phyloP scores from a whole-genome alignment of 2,329 filamentous ascomycete species.

The Alternaria gansuensis region DNA sequence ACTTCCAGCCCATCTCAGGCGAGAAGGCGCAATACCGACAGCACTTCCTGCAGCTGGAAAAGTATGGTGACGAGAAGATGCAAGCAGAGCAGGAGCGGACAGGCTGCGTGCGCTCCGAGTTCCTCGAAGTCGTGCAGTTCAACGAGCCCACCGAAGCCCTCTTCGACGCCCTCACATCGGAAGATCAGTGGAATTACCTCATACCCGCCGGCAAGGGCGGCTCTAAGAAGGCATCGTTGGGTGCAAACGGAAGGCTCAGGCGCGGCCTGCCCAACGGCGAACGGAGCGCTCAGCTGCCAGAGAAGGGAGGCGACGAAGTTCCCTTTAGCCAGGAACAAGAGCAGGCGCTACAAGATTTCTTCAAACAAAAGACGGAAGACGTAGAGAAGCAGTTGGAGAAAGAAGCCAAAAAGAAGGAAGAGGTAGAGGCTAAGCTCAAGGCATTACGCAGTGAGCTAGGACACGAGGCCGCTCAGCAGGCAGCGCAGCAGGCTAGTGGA shows the following conservation, averaged over 20 bases:
- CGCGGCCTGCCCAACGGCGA: conserved; percentile 50
- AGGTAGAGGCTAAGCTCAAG: conserved; percentile 45
- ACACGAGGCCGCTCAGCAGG: conserved; percentile 50
- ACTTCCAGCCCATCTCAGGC: conserved; percentile 84
- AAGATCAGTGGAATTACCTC: conserved; percentile 65
- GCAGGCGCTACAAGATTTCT: conserved; percentile 40
- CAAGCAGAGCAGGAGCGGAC: conserved; percentile 63
- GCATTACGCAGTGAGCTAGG: conserved; percentile 44
- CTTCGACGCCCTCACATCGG: conserved; percentile 83
- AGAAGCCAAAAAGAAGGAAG: conserved; percentile 44
- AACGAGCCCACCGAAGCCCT: conserved; percentile 96
- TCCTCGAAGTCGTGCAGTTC: conserved; percentile 94
- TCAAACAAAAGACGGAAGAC: conserved; percentile 45
- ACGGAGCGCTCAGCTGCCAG: conserved; percentile 48
- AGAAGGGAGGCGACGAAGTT: conserved; percentile 45
- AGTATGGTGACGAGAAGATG: conserved; percentile 78
- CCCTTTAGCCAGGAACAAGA: conserved; percentile 51
- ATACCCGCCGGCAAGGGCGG: conserved; percentile 55
- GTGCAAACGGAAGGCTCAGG: conserved; percentile 46
- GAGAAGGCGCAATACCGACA: conserved; percentile 97
- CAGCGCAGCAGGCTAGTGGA: conserved; percentile 51
- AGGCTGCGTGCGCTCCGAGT: conserved; percentile 76
- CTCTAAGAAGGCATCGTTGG: conserved; percentile 49
- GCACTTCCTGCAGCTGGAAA: conserved; percentile 89
- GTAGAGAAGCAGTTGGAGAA: conserved; percentile 48